Conservation (phyloP, 805 yeast genomes). For the Candida corydali region DNA sequence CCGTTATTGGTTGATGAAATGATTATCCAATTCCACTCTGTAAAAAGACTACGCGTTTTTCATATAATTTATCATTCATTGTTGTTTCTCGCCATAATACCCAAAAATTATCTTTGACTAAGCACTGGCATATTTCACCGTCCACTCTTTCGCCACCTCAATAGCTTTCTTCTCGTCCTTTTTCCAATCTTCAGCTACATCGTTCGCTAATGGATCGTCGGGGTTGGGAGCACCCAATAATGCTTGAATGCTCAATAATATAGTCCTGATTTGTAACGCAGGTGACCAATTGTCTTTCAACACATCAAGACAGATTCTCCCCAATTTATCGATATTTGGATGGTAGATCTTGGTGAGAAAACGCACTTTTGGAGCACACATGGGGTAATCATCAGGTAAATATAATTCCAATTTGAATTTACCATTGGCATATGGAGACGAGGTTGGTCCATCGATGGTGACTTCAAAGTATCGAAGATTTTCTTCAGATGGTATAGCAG, state of each 20-base stretch:
- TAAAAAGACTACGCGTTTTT: no score
- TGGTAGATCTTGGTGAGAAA: slow-evolving; percentile 93
- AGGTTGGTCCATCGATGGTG: slow-evolving; percentile 83
- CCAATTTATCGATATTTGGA: slow-evolving; percentile 93
- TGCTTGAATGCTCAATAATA: slow-evolving; percentile 87
- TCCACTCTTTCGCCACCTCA: slow-evolving; percentile 75
- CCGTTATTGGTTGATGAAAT: no score
- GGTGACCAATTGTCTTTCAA: slow-evolving; percentile 97
- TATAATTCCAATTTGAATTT: slow-evolving; percentile 77
- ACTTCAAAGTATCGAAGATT: slow-evolving; percentile 92
- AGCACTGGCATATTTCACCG: slow-evolving; percentile 52
- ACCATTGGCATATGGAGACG: slow-evolving; percentile 87
- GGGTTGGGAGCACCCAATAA: slow-evolving; percentile 95
- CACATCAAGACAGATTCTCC: slow-evolving; percentile 93
- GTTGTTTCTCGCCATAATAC: no score
- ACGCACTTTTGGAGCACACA: slow-evolving; percentile 96
- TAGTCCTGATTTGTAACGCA: slow-evolving; percentile 92
- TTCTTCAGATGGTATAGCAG: slow-evolving; percentile 91
- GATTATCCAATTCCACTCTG: no score
- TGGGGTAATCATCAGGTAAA: slow-evolving; percentile 94
- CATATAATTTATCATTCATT: no score
- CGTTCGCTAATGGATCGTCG: slow-evolving; percentile 96
- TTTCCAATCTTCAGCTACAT: slow-evolving; percentile 96
- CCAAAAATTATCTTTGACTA: no score
- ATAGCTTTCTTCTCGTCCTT: slow-evolving; percentile 78